These are phyloP conservation scores for Cryptosporidium baileyi DNA, from an alignment of 169 alveolate genomes.

Conservation along the genomic window DNA sequence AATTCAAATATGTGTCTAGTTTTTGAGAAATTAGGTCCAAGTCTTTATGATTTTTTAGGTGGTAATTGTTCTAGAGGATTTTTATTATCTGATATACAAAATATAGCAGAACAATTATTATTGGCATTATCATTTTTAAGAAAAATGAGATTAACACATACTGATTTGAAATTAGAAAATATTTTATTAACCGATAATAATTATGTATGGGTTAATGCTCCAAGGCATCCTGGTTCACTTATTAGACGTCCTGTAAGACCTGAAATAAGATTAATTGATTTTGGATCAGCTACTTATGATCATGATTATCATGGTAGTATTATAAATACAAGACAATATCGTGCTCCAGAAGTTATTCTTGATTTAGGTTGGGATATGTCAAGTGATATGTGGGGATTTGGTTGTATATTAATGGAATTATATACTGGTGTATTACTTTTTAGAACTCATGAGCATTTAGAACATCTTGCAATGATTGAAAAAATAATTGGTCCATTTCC, in stretches of 20 bases:
- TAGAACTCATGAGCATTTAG: constrained; percentile 92
- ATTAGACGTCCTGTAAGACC: constrained; percentile 83
- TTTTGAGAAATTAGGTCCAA: constrained; percentile 94
- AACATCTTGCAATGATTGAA: constrained; percentile 94
- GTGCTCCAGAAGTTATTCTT: constrained; percentile 98
- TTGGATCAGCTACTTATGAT: constrained; percentile 98
- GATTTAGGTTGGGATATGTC: constrained; percentile 91
- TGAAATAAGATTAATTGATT: constrained; percentile 94
- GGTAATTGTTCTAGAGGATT: constrained; percentile 92
- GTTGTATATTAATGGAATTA: constrained; percentile 92
- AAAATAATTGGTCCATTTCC: constrained; percentile 85
- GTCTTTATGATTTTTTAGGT: constrained; percentile 92
- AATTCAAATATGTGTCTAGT: constrained; percentile 90
- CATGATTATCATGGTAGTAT: constrained; percentile 94
- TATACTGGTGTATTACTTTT: constrained; percentile 92
- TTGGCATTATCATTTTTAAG: constrained; percentile 91
- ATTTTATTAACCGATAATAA: constrained; percentile 85
- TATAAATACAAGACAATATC: constrained; percentile 97
- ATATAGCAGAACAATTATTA: constrained; percentile 90
- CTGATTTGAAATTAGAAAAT: constrained; percentile 99
- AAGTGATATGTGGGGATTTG: constrained; percentile 96
- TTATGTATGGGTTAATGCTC: constrained; percentile 75
- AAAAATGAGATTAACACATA: constrained; percentile 90
- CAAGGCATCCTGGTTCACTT: constrained; percentile 77
- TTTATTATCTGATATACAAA: constrained; percentile 88